phyloP scores from a whole-genome alignment of 371 early-diverging fungal genomes.

The Rhizomucor pusillus region DNA sequence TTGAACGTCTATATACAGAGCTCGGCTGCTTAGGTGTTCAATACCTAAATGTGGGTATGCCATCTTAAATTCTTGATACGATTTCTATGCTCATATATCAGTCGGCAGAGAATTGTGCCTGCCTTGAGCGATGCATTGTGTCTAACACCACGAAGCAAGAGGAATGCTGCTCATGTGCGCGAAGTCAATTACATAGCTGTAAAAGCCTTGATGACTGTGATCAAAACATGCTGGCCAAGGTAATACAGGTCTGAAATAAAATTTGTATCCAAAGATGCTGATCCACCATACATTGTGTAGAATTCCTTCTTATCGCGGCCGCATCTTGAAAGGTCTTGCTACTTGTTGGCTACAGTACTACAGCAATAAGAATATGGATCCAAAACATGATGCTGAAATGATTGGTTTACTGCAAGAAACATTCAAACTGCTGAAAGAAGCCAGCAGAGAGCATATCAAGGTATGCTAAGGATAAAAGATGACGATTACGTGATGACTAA shows the following conservation, averaged over 20 bases:
- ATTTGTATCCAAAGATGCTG: background rate
- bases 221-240: conserved; percentile 38
- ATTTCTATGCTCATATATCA: background rate
- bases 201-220: conserved; percentile 15
- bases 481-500: background rate
- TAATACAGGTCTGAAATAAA: conserved; percentile 1
- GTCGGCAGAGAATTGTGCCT: conserved; percentile 12
- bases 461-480: background rate
- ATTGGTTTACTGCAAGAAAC: conserved; percentile 11
- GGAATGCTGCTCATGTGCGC: background rate
- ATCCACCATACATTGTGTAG: conserved; percentile 6
- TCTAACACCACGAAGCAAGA: background rate
- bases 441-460: conserved; percentile 4
- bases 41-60: conserved; percentile 29
- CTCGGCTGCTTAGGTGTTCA: conserved; percentile 21
- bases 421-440: background rate
- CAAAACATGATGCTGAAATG: conserved; percentile 7
- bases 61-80: background rate
- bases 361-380: conserved; percentile 1
- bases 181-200: conserved; percentile 16
- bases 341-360: conserved; percentile 25
- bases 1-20: conserved; percentile 20
- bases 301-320: conserved; percentile 18
- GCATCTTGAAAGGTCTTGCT: conserved; percentile 22
- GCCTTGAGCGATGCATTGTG: conserved; percentile 9